Conservation (phyloP, 768 basidiomycete genomes). For the Serpula lacrymans region DNA sequence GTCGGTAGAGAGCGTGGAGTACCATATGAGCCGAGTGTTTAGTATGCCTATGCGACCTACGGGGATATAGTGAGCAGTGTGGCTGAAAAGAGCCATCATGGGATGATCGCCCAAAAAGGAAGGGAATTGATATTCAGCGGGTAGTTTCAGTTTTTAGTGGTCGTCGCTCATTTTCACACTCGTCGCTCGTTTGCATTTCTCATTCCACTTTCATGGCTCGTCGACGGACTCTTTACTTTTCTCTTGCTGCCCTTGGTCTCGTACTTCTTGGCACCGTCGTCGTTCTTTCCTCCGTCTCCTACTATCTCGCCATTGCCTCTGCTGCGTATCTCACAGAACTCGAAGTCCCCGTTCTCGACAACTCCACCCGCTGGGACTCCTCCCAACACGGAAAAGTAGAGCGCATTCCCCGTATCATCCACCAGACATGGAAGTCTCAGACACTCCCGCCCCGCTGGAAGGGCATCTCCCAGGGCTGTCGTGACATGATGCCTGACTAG, state of each 20-base stretch:
- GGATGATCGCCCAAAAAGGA: too few species aligned
- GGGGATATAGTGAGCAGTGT: too few species aligned
- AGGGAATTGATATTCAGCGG: too few species aligned
- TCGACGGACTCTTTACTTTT: slow-evolving; percentile 42
- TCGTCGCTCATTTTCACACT: not conserved
- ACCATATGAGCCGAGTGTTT: slow-evolving; percentile 50
- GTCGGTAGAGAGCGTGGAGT: slow-evolving; percentile 45
- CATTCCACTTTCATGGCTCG: slow-evolving; percentile 35
- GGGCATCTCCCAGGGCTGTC: slow-evolving; percentile 76
- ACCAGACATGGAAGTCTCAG: slow-evolving; percentile 98
- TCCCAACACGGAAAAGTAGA: slow-evolving; percentile 61
- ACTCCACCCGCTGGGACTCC: slow-evolving; percentile 60
- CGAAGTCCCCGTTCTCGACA: slow-evolving; percentile 61
- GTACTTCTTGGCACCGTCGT: slow-evolving; percentile 84
- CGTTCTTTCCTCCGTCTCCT: slow-evolving; percentile 89
- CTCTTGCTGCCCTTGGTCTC: slow-evolving; percentile 61
- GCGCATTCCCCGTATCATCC: slow-evolving; percentile 86
- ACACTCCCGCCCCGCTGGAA: slow-evolving; percentile 81
- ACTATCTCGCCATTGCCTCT: slow-evolving; percentile 80
- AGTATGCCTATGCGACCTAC: slow-evolving; percentile 41
- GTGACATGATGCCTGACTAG: slow-evolving; percentile 95
- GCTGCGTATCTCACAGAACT: slow-evolving; percentile 76
- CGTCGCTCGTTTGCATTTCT: slow-evolving; percentile 5
- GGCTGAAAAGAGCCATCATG: too few species aligned
- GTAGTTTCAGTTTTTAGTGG: slow-evolving; percentile 2